Conservation (phyloP, 2,329 filamentous ascomycete genomes). For the Parascedosporium putredinis region DNA sequence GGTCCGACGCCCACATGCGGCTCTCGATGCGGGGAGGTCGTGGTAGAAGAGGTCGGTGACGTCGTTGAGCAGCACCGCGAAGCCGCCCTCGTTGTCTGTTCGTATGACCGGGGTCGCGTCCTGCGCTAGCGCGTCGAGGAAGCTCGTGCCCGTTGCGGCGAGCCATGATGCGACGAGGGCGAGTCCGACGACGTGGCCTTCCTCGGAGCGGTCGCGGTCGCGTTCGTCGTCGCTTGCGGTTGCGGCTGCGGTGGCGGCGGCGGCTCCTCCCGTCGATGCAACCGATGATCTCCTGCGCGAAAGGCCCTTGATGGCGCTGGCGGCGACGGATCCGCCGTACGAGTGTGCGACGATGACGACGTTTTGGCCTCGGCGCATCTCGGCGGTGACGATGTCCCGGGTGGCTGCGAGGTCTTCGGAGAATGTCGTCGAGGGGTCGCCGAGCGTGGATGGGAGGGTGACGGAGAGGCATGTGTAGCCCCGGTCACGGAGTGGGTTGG, state of each 20-base stretch:
- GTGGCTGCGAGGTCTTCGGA: conserved; percentile 30
- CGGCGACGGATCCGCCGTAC: conserved; percentile 36
- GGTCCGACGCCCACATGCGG: conserved; percentile 28
- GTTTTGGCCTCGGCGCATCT: conserved; percentile 24
- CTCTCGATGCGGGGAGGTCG: conserved; percentile 34
- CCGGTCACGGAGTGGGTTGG: conserved; percentile 20
- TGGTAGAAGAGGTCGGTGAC: conserved; percentile 36
- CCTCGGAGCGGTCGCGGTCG: conserved; percentile 4
- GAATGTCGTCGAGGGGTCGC: conserved; percentile 25
- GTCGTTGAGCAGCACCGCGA: conserved; percentile 26
- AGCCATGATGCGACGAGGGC: conserved; percentile 34
- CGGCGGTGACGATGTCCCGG: conserved; percentile 15
- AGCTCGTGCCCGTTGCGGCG: conserved; percentile 13
- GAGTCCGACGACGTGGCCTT: conserved; percentile 30
- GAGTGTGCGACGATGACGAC: conserved; percentile 38
- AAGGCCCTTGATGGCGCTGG: conserved; percentile 34
- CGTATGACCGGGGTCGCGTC: not conserved
- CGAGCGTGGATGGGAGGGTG: conserved; percentile 26
- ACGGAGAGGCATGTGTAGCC: conserved; percentile 23
- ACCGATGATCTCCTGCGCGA: no score
- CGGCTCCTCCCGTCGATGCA: no score
- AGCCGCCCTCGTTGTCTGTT: conserved; percentile 21
- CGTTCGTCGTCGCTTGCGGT: conserved; percentile 16
- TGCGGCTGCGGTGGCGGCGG: no score
- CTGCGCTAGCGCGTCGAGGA: not conserved